Evolutionary conservation across 192 early-diverging fungal species (phyloP).

Genomic region (Dissophora ornata): DNA sequence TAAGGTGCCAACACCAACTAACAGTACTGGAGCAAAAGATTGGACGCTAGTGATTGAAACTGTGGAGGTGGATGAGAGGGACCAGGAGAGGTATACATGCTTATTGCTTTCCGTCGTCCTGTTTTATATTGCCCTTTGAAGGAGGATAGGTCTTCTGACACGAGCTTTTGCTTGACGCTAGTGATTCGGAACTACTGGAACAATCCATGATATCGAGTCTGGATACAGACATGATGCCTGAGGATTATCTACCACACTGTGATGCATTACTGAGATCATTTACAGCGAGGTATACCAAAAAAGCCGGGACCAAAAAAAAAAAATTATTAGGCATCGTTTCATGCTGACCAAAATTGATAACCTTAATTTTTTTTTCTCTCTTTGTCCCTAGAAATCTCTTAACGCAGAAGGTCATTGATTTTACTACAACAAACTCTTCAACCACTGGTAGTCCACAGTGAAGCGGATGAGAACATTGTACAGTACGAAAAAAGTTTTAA

Average conservation of each 20-base stretch:
- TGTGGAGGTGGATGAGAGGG: constrained; percentile 24
- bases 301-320: background rate
- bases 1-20: background rate
- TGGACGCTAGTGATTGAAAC: constrained; percentile 44
- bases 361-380: background rate
- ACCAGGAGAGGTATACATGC: constrained; percentile 30
- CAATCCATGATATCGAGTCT: constrained; percentile 41
- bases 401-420: constrained; percentile 27
- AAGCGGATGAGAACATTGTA: background rate
- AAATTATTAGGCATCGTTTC: too few species aligned
- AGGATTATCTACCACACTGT: constrained; percentile 30
- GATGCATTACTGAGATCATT: constrained; percentile 43
- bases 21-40: constrained; percentile 1
- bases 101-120: background rate
- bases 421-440: background rate
- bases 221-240: constrained; percentile 31
- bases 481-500: too few species aligned
- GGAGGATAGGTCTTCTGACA: too few species aligned
- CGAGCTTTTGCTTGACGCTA: background rate
- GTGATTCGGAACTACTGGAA: constrained; percentile 40
- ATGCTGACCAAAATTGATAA: too few species aligned
- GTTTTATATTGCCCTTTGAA: background rate
- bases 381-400: constrained; percentile 16
- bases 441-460: background rate
- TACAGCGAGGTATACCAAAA: constrained; percentile 16